phyloP scores from a whole-genome alignment of 768 basidiomycete genomes.

The Russula emetica region DNA sequence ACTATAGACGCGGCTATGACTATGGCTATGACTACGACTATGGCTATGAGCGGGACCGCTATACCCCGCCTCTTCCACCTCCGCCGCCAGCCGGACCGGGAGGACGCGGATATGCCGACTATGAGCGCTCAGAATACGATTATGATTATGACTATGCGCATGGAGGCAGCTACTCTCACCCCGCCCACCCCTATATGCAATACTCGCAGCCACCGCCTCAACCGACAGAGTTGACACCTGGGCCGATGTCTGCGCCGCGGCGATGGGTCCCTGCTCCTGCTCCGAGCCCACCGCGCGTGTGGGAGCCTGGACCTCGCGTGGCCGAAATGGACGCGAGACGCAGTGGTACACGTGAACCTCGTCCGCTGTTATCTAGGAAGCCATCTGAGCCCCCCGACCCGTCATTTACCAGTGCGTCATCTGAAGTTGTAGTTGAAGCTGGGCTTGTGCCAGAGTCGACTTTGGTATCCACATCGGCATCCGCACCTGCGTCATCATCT shows the following conservation, averaged over 20 bases:
- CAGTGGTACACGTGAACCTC: background rate
- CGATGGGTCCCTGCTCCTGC: background rate
- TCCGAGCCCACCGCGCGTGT: slow-evolving; percentile 15
- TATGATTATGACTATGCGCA: background rate
- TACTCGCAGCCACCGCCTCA: background rate
- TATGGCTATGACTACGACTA: slow-evolving; percentile 10
- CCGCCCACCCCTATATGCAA: background rate
- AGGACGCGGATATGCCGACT: slow-evolving; percentile 10
- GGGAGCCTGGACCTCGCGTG: slow-evolving; percentile 19
- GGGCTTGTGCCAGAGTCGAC: background rate
- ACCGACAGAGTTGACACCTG: background rate
- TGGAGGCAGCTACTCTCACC: background rate
- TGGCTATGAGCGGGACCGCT: slow-evolving; percentile 4
- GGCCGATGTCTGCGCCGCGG: background rate
- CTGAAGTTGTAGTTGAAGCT: background rate
- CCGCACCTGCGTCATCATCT: background rate
- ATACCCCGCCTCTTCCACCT: background rate
- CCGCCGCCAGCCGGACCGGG: background rate
- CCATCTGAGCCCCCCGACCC: background rate
- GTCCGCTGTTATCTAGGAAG: background rate
- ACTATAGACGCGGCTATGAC: slow-evolving; percentile 1
- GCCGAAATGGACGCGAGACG: background rate
- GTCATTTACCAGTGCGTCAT: background rate
- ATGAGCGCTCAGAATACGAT: slow-evolving; percentile 5
- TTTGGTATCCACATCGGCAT: background rate